Evolutionary conservation across 202 grass and related monocot species (phyloP).

Genomic region (Brachypodium distachyon): DNA sequence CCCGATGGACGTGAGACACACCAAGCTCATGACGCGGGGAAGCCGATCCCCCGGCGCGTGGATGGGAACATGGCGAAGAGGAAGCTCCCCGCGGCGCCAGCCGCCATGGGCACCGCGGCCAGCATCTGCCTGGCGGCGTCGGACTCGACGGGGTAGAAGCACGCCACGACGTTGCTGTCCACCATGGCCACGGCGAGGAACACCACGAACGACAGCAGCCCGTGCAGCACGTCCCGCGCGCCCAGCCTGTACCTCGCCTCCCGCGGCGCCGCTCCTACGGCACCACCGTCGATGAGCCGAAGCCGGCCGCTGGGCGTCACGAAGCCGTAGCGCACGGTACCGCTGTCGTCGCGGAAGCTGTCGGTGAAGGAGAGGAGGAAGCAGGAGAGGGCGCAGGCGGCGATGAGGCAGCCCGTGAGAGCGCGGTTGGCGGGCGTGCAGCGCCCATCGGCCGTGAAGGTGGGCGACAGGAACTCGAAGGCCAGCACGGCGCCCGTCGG

Average conservation of each 20-base stretch:
- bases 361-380: slow-evolving; percentile 71
- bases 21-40: slow-evolving; percentile 32
- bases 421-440: slow-evolving; percentile 42
- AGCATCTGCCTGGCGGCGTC: slow-evolving; percentile 31
- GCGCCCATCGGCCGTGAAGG: slow-evolving; percentile 45
- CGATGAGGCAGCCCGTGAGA: slow-evolving; percentile 46
- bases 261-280: background rate
- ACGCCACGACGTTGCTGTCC: slow-evolving; percentile 55
- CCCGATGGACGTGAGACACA: too few species aligned
- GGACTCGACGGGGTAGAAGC: slow-evolving; percentile 65
- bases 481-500: slow-evolving; percentile 75
- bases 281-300: slow-evolving; percentile 14
- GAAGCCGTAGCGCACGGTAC: slow-evolving; percentile 46
- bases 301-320: slow-evolving; percentile 32
- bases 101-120: slow-evolving; percentile 37
- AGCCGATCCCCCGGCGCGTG: slow-evolving; percentile 62
- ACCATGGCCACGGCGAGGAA: slow-evolving; percentile 57
- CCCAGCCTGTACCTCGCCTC: slow-evolving; percentile 23
- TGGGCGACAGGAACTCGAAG: slow-evolving; percentile 67
- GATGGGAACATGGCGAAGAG: slow-evolving; percentile 74
- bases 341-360: slow-evolving; percentile 46
- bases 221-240: slow-evolving; percentile 54
- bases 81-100: slow-evolving; percentile 52
- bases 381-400: slow-evolving; percentile 33
- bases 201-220: slow-evolving; percentile 47